phyloP scores from a whole-genome alignment of 225 moss, liverwort and hornwort genomes.

The Sphagnum contortum region DNA sequence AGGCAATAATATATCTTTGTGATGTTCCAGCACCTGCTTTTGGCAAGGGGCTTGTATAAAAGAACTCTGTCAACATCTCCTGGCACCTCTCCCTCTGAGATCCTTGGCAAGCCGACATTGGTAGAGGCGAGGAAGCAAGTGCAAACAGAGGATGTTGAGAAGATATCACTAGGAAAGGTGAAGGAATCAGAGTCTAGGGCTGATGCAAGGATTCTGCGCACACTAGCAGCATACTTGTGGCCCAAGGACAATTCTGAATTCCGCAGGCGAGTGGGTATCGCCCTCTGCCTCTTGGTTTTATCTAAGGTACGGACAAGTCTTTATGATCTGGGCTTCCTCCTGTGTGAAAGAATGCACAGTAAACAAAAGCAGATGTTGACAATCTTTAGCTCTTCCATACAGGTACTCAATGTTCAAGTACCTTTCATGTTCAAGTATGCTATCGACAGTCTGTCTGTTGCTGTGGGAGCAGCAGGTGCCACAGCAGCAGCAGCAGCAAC shows the following conservation, averaged over 20 bases:
- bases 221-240: conserved; percentile 84
- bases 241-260: conserved; percentile 93
- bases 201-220: conserved; percentile 77
- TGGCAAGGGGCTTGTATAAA: too few species aligned
- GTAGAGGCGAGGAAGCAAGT: too few species aligned
- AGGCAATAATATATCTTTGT: too few species aligned
- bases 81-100: too few species aligned
- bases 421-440: conserved; percentile 98
- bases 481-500: conserved; percentile 74
- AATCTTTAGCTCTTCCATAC: conserved; percentile 4
- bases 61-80: too few species aligned
- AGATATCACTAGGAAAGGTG: conserved; percentile 22
- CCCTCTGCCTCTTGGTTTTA: conserved; percentile 76
- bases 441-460: conserved; percentile 74
- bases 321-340: not conserved
- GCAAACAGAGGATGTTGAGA: conserved; percentile 12
- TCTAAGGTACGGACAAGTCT: conserved; percentile 66
- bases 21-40: too few species aligned
- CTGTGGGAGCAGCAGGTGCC: conserved; percentile 88
- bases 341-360: conserved; percentile 8
- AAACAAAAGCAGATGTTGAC: not conserved
- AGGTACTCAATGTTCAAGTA: conserved; percentile 99
- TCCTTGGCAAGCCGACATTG: too few species aligned
- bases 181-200: conserved; percentile 37
- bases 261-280: conserved; percentile 75